Conservation (phyloP, 2,329 filamentous ascomycete species). For the Aspergillus sp. region DNA sequence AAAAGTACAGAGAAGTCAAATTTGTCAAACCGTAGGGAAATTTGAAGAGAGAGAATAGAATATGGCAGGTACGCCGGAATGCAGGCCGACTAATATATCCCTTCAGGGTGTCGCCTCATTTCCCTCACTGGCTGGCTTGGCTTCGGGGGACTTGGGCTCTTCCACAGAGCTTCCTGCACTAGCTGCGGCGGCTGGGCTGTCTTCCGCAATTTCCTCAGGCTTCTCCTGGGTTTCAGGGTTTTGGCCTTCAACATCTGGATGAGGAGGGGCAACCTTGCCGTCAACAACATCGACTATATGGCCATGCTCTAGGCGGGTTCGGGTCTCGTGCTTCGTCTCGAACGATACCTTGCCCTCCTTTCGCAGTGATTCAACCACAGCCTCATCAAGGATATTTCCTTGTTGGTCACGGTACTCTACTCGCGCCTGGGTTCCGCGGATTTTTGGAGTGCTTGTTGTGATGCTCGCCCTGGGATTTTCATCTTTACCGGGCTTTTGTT, state of each 20-base stretch:
- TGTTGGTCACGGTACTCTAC: constrained; percentile 94
- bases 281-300: constrained; percentile 64
- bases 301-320: constrained; percentile 74
- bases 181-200: constrained; percentile 42
- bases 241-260: constrained; percentile 58
- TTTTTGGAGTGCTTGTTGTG: constrained; percentile 31
- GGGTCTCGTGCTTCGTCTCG: constrained; percentile 93
- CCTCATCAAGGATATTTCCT: constrained; percentile 81
- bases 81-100: constrained; percentile 19
- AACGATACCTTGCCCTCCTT: constrained; percentile 88
- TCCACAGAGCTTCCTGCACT: constrained; percentile 39
- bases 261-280: constrained; percentile 49
- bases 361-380: constrained; percentile 73
- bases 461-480: constrained; percentile 29
- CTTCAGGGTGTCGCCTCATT: constrained; percentile 44
- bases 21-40: constrained; percentile 5
- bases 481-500: constrained; percentile 20
- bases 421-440: constrained; percentile 68
- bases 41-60: constrained; percentile 14
- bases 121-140: constrained; percentile 49
- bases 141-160: constrained; percentile 35
- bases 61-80: constrained; percentile 15
- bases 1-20: constrained; percentile 17
- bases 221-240: constrained; percentile 56
- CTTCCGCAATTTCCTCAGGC: constrained; percentile 33